Base-by-base conservation (phyloP, 1,139 yeast species). In the Yamadazyma jaroonii region DNA sequence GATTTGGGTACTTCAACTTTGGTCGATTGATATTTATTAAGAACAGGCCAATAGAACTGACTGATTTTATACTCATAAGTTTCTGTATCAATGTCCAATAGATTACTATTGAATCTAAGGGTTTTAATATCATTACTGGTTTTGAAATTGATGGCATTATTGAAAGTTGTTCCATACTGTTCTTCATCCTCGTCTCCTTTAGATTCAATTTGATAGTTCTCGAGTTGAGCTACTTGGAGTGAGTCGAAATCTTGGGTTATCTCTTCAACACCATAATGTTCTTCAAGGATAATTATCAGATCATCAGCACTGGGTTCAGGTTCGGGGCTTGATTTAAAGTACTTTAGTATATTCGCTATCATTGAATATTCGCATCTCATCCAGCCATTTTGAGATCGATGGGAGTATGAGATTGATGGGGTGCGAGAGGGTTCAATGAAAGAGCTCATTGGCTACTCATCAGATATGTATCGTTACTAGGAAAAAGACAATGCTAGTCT, bases 141-240 rank as follows among this genome's bases (percentile, higher is more conserved):
- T 3, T 29, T 17, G 22, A 39, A 47, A 25, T 47, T 42, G 1
- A 38, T 26, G 23, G 52, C 48, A 36, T 45, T 39, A 2, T 35
- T 41, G 31, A 48, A 47, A 2, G 50, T 37, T 7, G 52, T 49
- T 4, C 53, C 53, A 31, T 49, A 49, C 34, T 49, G 53, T 1
- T 27, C 22, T 30, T 34, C 32, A 13, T 30, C 22, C 8, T 23
- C 23, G 6, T 29, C 29, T 4, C n/a, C n/a, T 11, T 3, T 17
- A 9, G 13, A 12, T 17, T 29, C 24, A 8, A 9, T 12, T 13
- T 15, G 25, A 10, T 9, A 15, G 7, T 28, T 7, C 3, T 15
- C 13, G 3, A 17, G 13, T 9, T 8, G 13, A 10, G 9, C 22
- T 6, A 29, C 23, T n/a, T 31, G 20, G 9, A 31, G 34, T 5